Conservation (phyloP, 108 stramenopile species). For the Fragilaria crotonensis region DNA sequence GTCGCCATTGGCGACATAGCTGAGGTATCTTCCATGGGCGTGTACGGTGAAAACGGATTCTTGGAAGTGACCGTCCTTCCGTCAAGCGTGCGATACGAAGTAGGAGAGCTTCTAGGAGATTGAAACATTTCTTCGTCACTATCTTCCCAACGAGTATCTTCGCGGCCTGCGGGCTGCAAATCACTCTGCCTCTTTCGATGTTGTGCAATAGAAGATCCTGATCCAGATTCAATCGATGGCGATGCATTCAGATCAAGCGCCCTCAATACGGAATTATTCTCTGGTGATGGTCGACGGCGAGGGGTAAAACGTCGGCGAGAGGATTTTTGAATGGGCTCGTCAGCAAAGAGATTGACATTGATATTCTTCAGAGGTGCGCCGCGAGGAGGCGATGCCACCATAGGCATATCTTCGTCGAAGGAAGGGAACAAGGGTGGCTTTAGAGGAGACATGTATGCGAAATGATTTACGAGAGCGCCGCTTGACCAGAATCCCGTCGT, state of each 20-base stretch:
- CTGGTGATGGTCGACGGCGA: no score
- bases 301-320: no score
- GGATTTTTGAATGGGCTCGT: background rate
- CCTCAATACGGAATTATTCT: background rate
- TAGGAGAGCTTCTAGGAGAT: background rate
- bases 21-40: conserved; percentile 15
- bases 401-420: background rate
- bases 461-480: no score
- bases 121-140: conserved; percentile 6
- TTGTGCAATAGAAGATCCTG: background rate
- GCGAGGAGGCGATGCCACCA: background rate
- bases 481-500: no score
- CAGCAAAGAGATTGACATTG: background rate
- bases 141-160: background rate
- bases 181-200: background rate
- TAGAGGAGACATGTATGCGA: background rate
- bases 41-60: conserved; percentile 45
- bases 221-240: no score
- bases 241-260: background rate
- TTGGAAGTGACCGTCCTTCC: conserved; percentile 42
- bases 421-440: background rate
- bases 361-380: background rate
- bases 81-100: conserved; percentile 31
- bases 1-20: background rate
- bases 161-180: background rate